Conservation (phyloP, 371 early-diverging fungal genomes). For the Quaeritorhiza haematococci region DNA sequence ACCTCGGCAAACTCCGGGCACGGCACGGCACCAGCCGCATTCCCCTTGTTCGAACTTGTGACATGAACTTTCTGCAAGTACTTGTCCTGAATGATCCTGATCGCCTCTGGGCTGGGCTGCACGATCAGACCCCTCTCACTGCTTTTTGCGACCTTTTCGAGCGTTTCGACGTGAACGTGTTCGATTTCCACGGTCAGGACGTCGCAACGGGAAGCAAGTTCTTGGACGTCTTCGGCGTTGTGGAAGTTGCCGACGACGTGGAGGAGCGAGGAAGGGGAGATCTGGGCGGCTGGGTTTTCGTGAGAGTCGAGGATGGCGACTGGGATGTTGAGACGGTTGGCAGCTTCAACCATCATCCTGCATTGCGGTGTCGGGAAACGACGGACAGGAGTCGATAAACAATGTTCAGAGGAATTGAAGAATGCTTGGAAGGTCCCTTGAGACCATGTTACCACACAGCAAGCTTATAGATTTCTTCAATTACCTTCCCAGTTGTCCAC, state of each 20-base stretch:
- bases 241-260: conserved; percentile 81
- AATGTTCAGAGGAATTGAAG: no score
- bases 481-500: conserved; percentile 90
- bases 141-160: conserved; percentile 52
- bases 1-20: conserved; percentile 65
- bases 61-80: conserved; percentile 72
- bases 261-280: conserved; percentile 52
- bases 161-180: conserved; percentile 81
- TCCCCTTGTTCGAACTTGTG: conserved; percentile 13
- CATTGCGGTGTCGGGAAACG: neutral
- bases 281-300: conserved; percentile 82
- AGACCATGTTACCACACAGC: neutral
- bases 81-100: conserved; percentile 92
- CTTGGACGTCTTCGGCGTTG: conserved; percentile 65
- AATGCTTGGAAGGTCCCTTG: no score
- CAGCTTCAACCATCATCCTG: conserved; percentile 90
- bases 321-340: conserved; percentile 77
- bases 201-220: conserved; percentile 68
- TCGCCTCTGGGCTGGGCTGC: conserved; percentile 77
- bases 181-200: conserved; percentile 94
- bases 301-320: conserved; percentile 79
- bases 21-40: conserved; percentile 42
- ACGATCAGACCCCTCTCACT: conserved; percentile 38
- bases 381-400: neutral
- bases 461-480: neutral